Evolutionary conservation across 371 early-diverging fungal species (phyloP).

Genomic region (Blyttiomyces sp.): DNA sequence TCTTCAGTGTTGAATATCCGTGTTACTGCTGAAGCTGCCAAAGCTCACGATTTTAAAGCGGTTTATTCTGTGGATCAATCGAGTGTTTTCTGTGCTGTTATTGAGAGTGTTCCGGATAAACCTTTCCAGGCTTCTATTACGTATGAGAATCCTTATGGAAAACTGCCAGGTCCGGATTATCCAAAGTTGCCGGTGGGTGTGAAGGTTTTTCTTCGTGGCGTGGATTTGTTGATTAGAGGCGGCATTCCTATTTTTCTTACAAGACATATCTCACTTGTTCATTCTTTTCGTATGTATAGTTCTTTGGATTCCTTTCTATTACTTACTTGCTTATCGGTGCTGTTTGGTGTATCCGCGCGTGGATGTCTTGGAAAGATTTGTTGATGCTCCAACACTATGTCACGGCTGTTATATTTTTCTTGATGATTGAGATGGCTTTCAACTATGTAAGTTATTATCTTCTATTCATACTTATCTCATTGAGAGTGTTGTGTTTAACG

Average conservation of each 20-base stretch:
- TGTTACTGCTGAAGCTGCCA: slow-evolving; percentile 31
- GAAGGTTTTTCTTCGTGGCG: neutral
- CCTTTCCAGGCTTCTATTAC: slow-evolving; percentile 61
- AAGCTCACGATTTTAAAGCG: slow-evolving; percentile 2
- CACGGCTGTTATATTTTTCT: slow-evolving; percentile 74
- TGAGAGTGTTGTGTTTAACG: too few relatives aligned
- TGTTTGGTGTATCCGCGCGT: slow-evolving; percentile 72
- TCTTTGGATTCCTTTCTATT: slow-evolving; percentile 53
- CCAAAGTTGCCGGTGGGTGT: slow-evolving; percentile 72
- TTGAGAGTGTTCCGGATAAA: too few relatives aligned
- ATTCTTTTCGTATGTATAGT: neutral
- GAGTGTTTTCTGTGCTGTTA: too few relatives aligned
- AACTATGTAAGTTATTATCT: slow-evolving; percentile 56
- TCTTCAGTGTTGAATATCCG: slow-evolving; percentile 41
- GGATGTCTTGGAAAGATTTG: slow-evolving; percentile 80
- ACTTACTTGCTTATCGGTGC: slow-evolving; percentile 69
- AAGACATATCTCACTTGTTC: neutral
- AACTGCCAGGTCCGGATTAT: slow-evolving; percentile 78
- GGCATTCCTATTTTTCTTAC: neutral
- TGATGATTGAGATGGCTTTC: slow-evolving; percentile 86
- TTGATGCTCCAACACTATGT: slow-evolving; percentile 88
- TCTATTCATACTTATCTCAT: neutral
- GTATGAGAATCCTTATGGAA: slow-evolving; percentile 78
- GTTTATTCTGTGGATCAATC: slow-evolving; percentile 51
- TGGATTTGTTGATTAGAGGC: neutral